These are phyloP conservation scores for Bruguiera sexangula DNA, from an alignment of 345 rosid species.

Conservation along the genomic window DNA sequence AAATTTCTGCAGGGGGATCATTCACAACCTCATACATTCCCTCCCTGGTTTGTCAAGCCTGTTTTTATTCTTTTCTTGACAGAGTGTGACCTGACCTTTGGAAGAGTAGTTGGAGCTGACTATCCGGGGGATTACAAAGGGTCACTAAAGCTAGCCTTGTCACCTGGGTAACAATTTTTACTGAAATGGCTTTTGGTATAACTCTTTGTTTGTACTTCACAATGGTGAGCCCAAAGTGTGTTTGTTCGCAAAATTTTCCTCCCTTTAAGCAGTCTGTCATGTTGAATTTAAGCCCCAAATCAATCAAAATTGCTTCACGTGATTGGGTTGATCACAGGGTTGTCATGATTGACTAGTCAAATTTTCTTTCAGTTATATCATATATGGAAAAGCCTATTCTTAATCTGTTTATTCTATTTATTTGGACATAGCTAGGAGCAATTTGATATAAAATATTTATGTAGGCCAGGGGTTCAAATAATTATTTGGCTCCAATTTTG, in stretches of 20 bases:
- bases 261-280: no score
- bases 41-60: slow-evolving; percentile 79
- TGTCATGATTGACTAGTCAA: no score
- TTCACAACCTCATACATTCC: slow-evolving; percentile 74
- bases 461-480: neutral
- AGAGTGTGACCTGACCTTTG: slow-evolving; percentile 78
- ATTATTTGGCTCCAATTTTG: neutral
- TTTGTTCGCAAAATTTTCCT: no score
- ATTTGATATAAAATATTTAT: neutral
- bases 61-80: slow-evolving; percentile 65
- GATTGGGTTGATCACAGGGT: no score
- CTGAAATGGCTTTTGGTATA: no score
- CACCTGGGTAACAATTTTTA: slow-evolving; percentile 66
- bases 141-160: slow-evolving; percentile 67
- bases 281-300: no score
- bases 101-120: slow-evolving; percentile 51
- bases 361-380: no score
- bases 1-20: slow-evolving; percentile 68
- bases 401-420: no score
- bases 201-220: no score
- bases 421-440: neutral
- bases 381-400: no score
- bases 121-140: slow-evolving; percentile 83
- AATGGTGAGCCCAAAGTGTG: no score
- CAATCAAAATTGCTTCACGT: no score